Evolutionary conservation across 257 asterid species (phyloP).

Genomic region (Craterostigma plantagineum): DNA sequence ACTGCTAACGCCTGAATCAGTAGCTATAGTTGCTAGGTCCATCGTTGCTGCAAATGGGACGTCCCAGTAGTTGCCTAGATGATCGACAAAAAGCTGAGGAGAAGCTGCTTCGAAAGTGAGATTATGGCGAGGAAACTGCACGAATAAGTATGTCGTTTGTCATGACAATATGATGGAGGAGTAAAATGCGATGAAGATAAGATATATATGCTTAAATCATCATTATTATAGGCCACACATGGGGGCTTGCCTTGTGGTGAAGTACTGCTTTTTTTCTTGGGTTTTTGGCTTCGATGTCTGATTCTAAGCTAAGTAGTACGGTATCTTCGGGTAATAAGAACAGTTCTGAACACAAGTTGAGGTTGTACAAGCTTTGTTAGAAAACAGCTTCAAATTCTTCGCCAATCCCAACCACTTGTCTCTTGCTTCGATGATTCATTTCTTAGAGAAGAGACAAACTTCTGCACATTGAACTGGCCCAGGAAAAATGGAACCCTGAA

Average conservation of each 20-base stretch:
- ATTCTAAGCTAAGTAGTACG: conserved; percentile 31
- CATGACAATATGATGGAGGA: background rate
- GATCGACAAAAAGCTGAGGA: conserved; percentile 47
- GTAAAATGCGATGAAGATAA: too few relatives aligned
- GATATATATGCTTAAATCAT: too few relatives aligned
- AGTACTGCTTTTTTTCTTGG: conserved; percentile 49
- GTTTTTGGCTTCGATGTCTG: conserved; percentile 17
- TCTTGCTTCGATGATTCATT: conserved; percentile 13
- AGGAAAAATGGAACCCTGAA: conserved; percentile 51
- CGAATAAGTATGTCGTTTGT: conserved; percentile 2
- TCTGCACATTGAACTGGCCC: conserved; percentile 60
- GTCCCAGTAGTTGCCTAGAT: conserved; percentile 65
- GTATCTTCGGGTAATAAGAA: conserved; percentile 48
- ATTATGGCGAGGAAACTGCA: conserved; percentile 57
- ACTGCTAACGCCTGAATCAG: conserved; percentile 39
- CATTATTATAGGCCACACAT: background rate
- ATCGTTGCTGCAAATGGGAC: conserved; percentile 43
- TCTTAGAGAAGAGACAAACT: conserved; percentile 26
- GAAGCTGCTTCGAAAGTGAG: conserved; percentile 61
- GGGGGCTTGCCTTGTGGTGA: conserved; percentile 69
- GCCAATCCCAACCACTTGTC: conserved; percentile 24
- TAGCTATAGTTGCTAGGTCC: conserved; percentile 47
- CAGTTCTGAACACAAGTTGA: conserved; percentile 51
- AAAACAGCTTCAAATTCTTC: conserved; percentile 23
- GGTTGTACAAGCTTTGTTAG: conserved; percentile 38